Evolutionary conservation across 192 early-diverging fungal species (phyloP).

Genomic region (Phlyctochytrium planicorne): DNA sequence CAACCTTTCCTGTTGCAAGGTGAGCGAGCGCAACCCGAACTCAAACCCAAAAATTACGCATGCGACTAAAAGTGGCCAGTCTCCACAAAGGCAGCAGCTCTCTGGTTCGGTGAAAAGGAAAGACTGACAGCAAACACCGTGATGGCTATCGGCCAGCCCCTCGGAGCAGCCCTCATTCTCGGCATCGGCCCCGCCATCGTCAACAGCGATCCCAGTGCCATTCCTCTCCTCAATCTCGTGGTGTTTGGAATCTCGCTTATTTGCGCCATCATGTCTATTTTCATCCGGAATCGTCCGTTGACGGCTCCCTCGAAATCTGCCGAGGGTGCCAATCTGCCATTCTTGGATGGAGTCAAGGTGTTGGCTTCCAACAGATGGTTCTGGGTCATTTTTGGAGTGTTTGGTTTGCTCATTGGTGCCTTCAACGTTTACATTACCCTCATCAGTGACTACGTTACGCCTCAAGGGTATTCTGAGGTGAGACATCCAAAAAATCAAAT

Average conservation of each 20-base stretch:
- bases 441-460: conserved; percentile 23
- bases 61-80: too few species aligned
- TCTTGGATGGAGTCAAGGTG: conserved; percentile 18
- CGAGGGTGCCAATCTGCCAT: conserved; percentile 8
- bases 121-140: conserved; percentile 34
- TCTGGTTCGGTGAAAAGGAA: conserved; percentile 32
- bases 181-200: conserved; percentile 18
- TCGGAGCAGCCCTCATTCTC: conserved; percentile 15
- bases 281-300: conserved; percentile 23
- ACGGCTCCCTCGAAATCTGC: conserved; percentile 28
- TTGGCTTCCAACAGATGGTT: conserved; percentile 16
- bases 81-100: conserved; percentile 21
- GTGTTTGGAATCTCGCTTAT: conserved; percentile 7
- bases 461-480: conserved; percentile 33
- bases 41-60: too few species aligned
- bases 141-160: conserved; percentile 15
- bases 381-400: conserved; percentile 20
- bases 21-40: too few species aligned
- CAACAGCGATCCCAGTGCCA: conserved; percentile 3
- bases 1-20: conserved; percentile 20
- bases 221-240: conserved; percentile 13
- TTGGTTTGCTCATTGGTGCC: conserved; percentile 6
- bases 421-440: conserved; percentile 21
- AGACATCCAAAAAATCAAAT: too few species aligned
- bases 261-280: conserved; percentile 15